Evolutionary conservation across 106 monocot species (phyloP).

Genomic region (Phalaenopsis aphrodite): DNA sequence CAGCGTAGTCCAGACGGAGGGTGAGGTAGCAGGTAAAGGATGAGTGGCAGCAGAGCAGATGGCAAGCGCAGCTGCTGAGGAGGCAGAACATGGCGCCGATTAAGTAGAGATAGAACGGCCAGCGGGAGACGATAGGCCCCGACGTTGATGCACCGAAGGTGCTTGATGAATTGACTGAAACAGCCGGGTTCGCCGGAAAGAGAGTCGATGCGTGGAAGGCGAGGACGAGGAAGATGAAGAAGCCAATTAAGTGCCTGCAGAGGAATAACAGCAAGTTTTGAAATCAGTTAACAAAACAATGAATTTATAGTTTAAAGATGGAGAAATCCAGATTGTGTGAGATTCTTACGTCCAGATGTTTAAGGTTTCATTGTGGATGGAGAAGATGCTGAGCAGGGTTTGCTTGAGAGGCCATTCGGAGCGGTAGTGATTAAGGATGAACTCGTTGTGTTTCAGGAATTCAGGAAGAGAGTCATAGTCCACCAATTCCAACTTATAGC

Average conservation of each 20-base stretch:
- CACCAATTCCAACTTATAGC: slow-evolving; percentile 35
- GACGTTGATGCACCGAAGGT: background rate
- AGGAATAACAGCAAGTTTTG: background rate
- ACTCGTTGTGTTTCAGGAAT: slow-evolving; percentile 76
- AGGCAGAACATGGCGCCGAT: slow-evolving; percentile 72
- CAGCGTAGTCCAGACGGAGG: slow-evolving; percentile 78
- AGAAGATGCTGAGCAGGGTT: slow-evolving; percentile 62
- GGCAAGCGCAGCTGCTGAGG: slow-evolving; percentile 71
- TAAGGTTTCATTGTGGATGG: slow-evolving; percentile 78
- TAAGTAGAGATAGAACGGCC: slow-evolving; percentile 76
- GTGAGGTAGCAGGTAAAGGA: slow-evolving; percentile 48
- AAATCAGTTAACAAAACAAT: too few relatives aligned
- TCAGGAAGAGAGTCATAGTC: slow-evolving; percentile 44
- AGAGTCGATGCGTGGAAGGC: slow-evolving; percentile 22
- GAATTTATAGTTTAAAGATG: too few relatives aligned
- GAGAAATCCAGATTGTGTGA: background rate
- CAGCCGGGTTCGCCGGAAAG: slow-evolving; percentile 6
- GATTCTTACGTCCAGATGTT: slow-evolving; percentile 76
- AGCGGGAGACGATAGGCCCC: slow-evolving; percentile 11
- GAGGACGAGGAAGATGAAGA: slow-evolving; percentile 62
- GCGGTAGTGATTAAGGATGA: slow-evolving; percentile 52
- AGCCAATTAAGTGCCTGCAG: slow-evolving; percentile 84
- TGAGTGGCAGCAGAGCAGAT: slow-evolving; percentile 78
- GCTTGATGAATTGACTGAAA: slow-evolving; percentile 6
- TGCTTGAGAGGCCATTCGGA: slow-evolving; percentile 69